These are phyloP conservation scores for Rubroshorea leprosula DNA, from an alignment of 345 rosid genomes.

Conservation along the genomic window DNA sequence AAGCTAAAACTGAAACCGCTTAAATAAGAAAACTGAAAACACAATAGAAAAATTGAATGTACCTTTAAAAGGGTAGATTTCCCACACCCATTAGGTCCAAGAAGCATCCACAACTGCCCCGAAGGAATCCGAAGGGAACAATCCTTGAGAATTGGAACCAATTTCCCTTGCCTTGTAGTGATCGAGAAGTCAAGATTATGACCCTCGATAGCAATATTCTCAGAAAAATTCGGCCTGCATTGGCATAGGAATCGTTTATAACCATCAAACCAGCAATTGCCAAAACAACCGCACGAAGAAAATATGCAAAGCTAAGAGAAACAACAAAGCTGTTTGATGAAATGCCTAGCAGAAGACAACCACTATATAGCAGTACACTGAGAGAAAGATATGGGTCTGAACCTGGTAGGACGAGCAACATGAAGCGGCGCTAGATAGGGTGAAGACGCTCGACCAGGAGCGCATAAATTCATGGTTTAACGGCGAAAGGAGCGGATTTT, in stretches of 20 bases:
- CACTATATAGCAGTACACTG: neutral
- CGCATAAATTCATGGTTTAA: conserved; percentile 29
- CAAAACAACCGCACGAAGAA: too few relatives aligned
- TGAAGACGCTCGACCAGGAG: conserved; percentile 21
- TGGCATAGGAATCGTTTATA: too few relatives aligned
- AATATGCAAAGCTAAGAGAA: too few relatives aligned
- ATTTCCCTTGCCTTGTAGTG: conserved; percentile 42
- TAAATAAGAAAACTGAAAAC: neutral
- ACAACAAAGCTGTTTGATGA: conserved; percentile 23
- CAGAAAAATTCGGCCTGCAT: conserved; percentile 38
- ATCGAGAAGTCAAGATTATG: conserved; percentile 64
- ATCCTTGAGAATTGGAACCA: conserved; percentile 59
- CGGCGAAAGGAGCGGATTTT: neutral
- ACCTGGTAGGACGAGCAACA: conserved; percentile 34
- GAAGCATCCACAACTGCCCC: conserved; percentile 90
- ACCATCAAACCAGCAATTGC: too few relatives aligned
- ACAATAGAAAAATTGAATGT: neutral
- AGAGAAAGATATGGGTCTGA: neutral
- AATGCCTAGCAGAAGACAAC: conserved; percentile 20
- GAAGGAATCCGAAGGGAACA: conserved; percentile 72
- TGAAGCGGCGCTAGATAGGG: conserved; percentile 29
- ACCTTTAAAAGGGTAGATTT: conserved; percentile 98
- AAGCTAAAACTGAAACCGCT: neutral
- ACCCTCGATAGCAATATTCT: conserved; percentile 44
- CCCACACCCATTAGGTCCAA: conserved; percentile 96